Evolutionary conservation across 2,329 filamentous ascomycete species (phyloP), one percentile per base, ranked within the genome.

Genomic region (Penicillium paneum): DNA sequence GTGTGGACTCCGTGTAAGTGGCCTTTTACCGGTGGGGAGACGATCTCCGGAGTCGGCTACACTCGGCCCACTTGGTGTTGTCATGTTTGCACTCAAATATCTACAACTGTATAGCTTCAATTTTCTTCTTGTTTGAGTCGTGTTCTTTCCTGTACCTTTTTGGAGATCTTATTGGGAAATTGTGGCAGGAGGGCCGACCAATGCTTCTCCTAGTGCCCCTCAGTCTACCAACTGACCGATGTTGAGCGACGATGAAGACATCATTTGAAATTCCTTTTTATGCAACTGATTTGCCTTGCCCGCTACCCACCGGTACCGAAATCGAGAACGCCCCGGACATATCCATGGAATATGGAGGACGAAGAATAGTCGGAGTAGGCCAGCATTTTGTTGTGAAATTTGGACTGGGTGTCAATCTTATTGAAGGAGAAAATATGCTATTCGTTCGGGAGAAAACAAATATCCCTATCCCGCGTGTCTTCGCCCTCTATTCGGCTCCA

Each of bases 401-500:
- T 61, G 58, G 71, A 61, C 34, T 36, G 15, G 43, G 53, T 8
- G 49, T 71, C 41, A 49, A 63, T 29, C 58, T 69, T 7, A 50
- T 65, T 12, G 68, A 73, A 61, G 67, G 67, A 28, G 58, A 66
- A 45, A 71, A 67, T 48, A 71, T 72, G 68, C 54, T 69, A 2
- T 71, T 70, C 55, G 63, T 69, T 24, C 49, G 54, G 29, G 51
- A 60, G 39, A 45, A 54, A 13, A 68, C 66, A 19, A 60, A 43
- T 41, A 49, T 72, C 8, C 55, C 47, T 19, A 62, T 72, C n/a
- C 70, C 70, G 19, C 59, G 52, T 15, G 65, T 74, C 19, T 73
- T 66, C 49, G 69, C 71, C 11, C 57, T 72, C 47, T 71, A 66
- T 51, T 47, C 55, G 15, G 53, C 66, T 19, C 12, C 45, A 6